phyloP scores from a whole-genome alignment of 345 rosid genomes.

The Jatropha curcas region DNA sequence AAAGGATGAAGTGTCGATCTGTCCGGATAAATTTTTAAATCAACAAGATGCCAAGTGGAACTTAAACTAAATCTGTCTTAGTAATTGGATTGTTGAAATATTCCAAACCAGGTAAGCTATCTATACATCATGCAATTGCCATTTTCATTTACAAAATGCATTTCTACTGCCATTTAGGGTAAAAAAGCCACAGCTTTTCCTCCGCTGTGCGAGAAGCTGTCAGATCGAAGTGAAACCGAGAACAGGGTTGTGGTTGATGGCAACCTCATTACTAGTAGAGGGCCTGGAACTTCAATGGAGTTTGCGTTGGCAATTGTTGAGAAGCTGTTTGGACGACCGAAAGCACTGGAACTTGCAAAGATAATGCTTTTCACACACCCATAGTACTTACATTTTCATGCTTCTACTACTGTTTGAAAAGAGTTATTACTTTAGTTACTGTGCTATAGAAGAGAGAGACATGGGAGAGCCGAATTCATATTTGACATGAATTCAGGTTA shows the following conservation, averaged over 20 bases:
- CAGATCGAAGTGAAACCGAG: constrained; percentile 68
- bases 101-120: not conserved
- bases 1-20: too few relatives aligned
- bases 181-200: constrained; percentile 94
- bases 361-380: constrained; percentile 45
- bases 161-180: constrained; percentile 45
- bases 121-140: too few relatives aligned
- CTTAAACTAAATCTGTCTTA: not conserved
- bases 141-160: too few relatives aligned
- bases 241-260: constrained; percentile 89
- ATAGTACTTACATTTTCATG: constrained; percentile 18
- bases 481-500: constrained; percentile 20
- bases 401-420: not conserved
- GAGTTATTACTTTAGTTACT: not conserved
- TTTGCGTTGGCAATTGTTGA: constrained; percentile 80
- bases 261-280: constrained; percentile 85
- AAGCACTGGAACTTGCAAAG: constrained; percentile 74
- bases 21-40: too few relatives aligned
- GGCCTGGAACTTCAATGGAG: constrained; percentile 92
- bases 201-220: constrained; percentile 72
- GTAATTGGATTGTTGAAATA: too few relatives aligned
- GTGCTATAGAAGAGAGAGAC: not conserved
- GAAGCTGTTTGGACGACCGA: constrained; percentile 70
- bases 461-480: constrained; percentile 25
- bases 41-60: not conserved